Evolutionary conservation across 164 flowering plant genomes (phyloP).

Genomic region (Liquidambar formosana): DNA sequence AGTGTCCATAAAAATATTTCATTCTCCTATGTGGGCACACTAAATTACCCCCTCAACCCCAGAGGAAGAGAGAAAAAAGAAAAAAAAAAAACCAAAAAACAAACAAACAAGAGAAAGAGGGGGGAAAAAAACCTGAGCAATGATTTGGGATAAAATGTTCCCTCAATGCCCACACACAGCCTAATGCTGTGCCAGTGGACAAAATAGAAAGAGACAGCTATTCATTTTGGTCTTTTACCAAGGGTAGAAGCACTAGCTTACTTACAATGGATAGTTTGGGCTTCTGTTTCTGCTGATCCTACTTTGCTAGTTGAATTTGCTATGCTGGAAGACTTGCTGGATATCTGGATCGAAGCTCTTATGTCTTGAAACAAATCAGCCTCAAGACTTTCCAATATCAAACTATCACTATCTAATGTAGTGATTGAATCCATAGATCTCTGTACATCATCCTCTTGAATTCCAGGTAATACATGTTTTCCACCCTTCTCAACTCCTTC

Average conservation of each 20-base stretch:
- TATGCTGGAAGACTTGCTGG: slow-evolving; percentile 32
- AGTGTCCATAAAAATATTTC: no score
- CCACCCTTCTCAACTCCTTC: slow-evolving; percentile 45
- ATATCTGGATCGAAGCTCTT: slow-evolving; percentile 79
- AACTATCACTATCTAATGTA: slow-evolving; percentile 68
- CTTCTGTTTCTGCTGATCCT: slow-evolving; percentile 17
- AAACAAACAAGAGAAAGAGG: no score
- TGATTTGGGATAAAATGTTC: no score
- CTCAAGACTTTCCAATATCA: slow-evolving; percentile 62
- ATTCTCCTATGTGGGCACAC: no score
- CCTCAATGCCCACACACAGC: no score
- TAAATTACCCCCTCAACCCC: no score
- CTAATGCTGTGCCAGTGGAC: background rate
- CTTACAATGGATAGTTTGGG: slow-evolving; percentile 40
- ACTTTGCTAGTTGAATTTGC: slow-evolving; percentile 23
- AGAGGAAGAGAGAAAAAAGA: no score
- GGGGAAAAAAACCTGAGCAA: no score
- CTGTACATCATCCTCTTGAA: slow-evolving; percentile 72
- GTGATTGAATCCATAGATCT: slow-evolving; percentile 72
- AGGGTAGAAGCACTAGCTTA: background rate
- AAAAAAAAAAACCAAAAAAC: no score
- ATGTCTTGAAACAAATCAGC: slow-evolving; percentile 73
- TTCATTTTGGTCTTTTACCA: background rate
- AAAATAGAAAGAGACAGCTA: background rate
- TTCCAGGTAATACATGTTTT: slow-evolving; percentile 51